phyloP scores from a whole-genome alignment of 306 rosid species.

The Citrullus colocynthis region DNA sequence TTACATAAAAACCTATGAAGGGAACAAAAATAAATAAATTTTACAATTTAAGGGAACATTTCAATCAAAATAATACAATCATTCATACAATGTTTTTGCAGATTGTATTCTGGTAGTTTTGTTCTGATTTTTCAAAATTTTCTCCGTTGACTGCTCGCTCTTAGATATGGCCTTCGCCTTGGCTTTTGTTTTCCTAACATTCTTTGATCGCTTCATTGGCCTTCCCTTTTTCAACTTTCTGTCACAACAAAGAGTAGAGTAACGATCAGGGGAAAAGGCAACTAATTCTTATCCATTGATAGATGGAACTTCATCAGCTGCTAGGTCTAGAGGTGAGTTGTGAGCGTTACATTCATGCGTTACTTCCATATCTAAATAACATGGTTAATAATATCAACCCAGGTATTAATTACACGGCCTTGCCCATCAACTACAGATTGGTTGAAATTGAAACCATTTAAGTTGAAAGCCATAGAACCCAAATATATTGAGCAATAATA shows the following conservation, averaged over 20 bases:
- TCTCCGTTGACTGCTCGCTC: slow-evolving; percentile 44
- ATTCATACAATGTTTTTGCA: slow-evolving; percentile 63
- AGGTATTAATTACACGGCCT: too few relatives aligned
- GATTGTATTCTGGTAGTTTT: slow-evolving; percentile 58
- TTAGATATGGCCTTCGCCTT: slow-evolving; percentile 49
- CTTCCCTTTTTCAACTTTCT: slow-evolving; percentile 70
- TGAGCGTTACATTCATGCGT: too few relatives aligned
- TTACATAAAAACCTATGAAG: not conserved
- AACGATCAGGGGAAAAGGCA: not conserved
- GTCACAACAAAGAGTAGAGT: slow-evolving; percentile 4
- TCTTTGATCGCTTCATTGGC: slow-evolving; percentile 76
- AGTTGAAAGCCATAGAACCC: too few relatives aligned
- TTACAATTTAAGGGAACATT: not conserved
- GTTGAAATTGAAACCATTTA: too few relatives aligned
- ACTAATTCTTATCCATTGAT: too few relatives aligned
- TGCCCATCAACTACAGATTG: too few relatives aligned
- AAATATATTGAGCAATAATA: too few relatives aligned
- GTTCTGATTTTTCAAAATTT: slow-evolving; percentile 40
- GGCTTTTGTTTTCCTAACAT: slow-evolving; percentile 55
- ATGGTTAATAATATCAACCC: too few relatives aligned
- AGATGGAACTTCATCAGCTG: too few relatives aligned
- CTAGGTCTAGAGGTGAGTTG: too few relatives aligned
- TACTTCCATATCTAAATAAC: too few relatives aligned
- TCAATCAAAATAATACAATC: not conserved
- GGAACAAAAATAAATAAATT: not conserved